These are phyloP conservation scores for Nakaseomyces nivariensis DNA, from an alignment of 1,139 yeast genomes.

Conservation along the genomic window DNA sequence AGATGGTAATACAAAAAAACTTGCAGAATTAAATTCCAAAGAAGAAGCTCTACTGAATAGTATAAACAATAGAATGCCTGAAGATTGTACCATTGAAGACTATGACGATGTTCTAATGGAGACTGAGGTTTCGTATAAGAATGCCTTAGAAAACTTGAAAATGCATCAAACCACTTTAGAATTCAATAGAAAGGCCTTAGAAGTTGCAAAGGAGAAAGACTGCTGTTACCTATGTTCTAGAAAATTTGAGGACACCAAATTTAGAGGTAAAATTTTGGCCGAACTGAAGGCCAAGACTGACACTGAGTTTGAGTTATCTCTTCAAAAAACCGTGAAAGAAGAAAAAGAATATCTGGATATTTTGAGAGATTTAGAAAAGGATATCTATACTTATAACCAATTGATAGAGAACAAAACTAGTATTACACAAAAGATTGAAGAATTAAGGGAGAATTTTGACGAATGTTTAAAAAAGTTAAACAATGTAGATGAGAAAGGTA, in stretches of 20 bases:
- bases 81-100: conserved; percentile 40
- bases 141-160: conserved; percentile 51
- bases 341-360: conserved; percentile 34
- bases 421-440: conserved; percentile 43
- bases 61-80: conserved; percentile 25
- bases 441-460: conserved; percentile 8
- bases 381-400: conserved; percentile 8
- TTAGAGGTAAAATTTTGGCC: conserved; percentile 28
- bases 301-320: conserved; percentile 22
- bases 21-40: conserved; percentile 6
- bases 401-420: conserved; percentile 9
- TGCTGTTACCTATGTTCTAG: conserved; percentile 61
- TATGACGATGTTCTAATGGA: conserved; percentile 44
- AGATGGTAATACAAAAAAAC: conserved; percentile 13
- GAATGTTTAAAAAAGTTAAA: neutral
- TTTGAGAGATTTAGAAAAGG: conserved; percentile 26
- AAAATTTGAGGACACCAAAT: conserved; percentile 37
- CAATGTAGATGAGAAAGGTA: neutral
- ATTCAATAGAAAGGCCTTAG: conserved; percentile 55
- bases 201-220: conserved; percentile 45
- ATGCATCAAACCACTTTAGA: conserved; percentile 56
- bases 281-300: conserved; percentile 29
- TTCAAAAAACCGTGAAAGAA: conserved; percentile 32
- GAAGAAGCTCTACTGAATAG: conserved; percentile 6
- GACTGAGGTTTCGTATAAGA: conserved; percentile 50